Evolutionary conservation across 371 early-diverging fungal genomes (phyloP).

Genomic region (Saksenaea oblongispora): DNA sequence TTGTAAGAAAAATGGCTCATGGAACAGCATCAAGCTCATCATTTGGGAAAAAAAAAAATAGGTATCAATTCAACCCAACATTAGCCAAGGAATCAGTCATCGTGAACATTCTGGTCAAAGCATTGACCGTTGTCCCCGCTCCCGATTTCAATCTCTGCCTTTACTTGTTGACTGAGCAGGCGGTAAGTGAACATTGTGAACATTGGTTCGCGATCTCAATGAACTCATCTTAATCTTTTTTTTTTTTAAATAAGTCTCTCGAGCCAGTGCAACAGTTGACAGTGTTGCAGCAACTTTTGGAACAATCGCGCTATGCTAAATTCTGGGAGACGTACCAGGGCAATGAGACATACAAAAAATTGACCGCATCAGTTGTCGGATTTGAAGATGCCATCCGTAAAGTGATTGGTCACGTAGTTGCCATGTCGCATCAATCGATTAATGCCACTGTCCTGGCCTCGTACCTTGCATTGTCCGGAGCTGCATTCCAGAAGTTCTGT

Average conservation of each 20-base stretch:
- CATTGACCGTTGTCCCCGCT: slow-evolving; percentile 82
- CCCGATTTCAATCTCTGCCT: slow-evolving; percentile 90
- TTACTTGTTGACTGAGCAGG: slow-evolving; percentile 78
- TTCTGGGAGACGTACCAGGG: slow-evolving; percentile 74
- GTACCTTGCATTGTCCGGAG: slow-evolving; percentile 71
- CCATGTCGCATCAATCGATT: slow-evolving; percentile 84
- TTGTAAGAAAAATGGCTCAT: slow-evolving; percentile 52
- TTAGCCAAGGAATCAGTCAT: slow-evolving; percentile 73
- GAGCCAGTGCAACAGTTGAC: slow-evolving; percentile 66
- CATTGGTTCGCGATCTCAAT: no score
- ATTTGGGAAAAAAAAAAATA: slow-evolving; percentile 12
- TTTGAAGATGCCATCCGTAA: slow-evolving; percentile 78
- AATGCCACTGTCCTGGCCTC: slow-evolving; percentile 50
- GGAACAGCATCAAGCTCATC: not conserved
- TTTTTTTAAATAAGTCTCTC: slow-evolving; percentile 39
- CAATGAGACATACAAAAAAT: slow-evolving; percentile 52
- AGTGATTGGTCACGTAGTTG: slow-evolving; percentile 72
- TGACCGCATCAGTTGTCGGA: slow-evolving; percentile 66
- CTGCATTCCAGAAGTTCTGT: slow-evolving; percentile 64
- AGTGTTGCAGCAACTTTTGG: slow-evolving; percentile 77
- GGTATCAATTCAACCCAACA: slow-evolving; percentile 88
- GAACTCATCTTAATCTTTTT: not conserved
- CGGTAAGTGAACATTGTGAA: slow-evolving; percentile 51
- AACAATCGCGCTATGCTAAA: slow-evolving; percentile 73
- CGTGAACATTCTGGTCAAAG: slow-evolving; percentile 76